phyloP scores from a whole-genome alignment of 805 yeast species.

The Cyberlindnera euphorbiiphila region DNA sequence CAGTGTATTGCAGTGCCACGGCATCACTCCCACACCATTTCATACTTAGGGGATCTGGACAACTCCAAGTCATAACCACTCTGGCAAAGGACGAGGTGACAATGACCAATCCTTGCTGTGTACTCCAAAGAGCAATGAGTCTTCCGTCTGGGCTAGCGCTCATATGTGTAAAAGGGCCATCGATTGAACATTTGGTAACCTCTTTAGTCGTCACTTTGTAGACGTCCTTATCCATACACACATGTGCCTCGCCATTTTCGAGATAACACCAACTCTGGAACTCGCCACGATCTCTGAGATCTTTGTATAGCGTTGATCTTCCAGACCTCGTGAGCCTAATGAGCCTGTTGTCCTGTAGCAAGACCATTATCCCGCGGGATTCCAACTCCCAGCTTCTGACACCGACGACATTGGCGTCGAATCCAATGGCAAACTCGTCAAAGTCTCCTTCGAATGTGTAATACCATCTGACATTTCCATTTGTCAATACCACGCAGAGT shows the following conservation, averaged over 20 bases:
- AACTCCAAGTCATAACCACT: constrained; percentile 12
- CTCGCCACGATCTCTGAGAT: constrained; percentile 4
- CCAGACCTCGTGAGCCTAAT: constrained; percentile 10
- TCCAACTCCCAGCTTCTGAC: constrained; percentile 3
- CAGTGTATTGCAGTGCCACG: constrained; percentile 54
- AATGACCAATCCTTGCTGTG: constrained; percentile 7
- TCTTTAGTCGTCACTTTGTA: constrained; percentile 5
- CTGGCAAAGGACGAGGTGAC: constrained; percentile 9
- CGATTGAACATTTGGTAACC: constrained; percentile 6
- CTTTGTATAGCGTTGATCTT: background rate
- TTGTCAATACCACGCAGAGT: constrained; percentile 12
- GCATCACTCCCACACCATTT: constrained; percentile 90
- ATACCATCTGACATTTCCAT: constrained; percentile 16
- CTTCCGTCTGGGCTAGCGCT: constrained; percentile 11
- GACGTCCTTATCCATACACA: constrained; percentile 9
- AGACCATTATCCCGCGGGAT: constrained; percentile 6
- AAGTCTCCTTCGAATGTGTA: constrained; percentile 16
- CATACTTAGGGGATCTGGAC: constrained; percentile 25
- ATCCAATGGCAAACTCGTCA: constrained; percentile 12
- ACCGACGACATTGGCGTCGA: constrained; percentile 8
- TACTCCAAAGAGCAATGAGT: constrained; percentile 13
- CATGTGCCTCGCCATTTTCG: constrained; percentile 3
- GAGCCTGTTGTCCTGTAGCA: constrained; percentile 8
- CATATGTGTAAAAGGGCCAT: constrained; percentile 17
- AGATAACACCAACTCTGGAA: constrained; percentile 14